Percentiles rank a stretch among this genome's conserved stretches.
These are phyloP conservation scores for Globisporangium irregulare DNA, from an alignment of 352 stramenopile genomes.

Conservation along the genomic window DNA sequence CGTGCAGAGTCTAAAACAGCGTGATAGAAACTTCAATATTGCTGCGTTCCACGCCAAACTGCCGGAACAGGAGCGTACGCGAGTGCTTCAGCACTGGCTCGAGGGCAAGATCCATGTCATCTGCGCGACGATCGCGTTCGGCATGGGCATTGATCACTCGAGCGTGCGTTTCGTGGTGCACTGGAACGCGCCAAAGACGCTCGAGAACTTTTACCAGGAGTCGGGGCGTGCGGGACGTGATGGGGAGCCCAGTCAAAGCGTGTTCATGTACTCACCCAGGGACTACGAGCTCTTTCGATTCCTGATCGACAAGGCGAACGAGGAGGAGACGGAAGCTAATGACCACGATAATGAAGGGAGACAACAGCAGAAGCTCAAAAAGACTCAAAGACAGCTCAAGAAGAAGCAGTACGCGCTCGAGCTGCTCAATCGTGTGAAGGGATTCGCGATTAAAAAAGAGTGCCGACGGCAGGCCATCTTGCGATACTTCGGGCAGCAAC, in stretches of 20 bases:
- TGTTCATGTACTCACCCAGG: conserved; percentile 71
- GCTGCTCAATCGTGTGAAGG: conserved; percentile 36
- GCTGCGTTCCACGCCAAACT: conserved; percentile 61
- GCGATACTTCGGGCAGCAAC: conserved; percentile 53
- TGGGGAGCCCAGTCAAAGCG: conserved; percentile 79
- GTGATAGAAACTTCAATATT: conserved; percentile 23
- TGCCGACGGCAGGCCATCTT: conserved; percentile 54
- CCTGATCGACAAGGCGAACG: conserved; percentile 33
- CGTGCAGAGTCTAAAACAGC: conserved; percentile 27
- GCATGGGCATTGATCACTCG: conserved; percentile 92
- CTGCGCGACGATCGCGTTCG: conserved; percentile 92
- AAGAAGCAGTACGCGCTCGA: conserved; percentile 23
- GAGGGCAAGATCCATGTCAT: conserved; percentile 63
- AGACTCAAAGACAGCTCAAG: conserved; percentile 10
- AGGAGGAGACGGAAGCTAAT: not conserved
- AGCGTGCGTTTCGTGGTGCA: conserved; percentile 89
- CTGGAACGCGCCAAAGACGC: conserved; percentile 80
- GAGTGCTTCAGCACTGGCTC: conserved; percentile 48
- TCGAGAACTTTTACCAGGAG: conserved; percentile 98
- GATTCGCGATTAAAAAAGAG: conserved; percentile 42
- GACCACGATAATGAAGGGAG: not conserved
- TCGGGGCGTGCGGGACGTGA: conserved; percentile 93
- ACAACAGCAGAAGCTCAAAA: conserved; percentile 10
- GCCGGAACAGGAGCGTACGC: conserved; percentile 30
- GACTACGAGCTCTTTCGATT: conserved; percentile 56